Evolutionary conservation across 768 basidiomycete species (phyloP).

Genomic region (Coprinopsis sp.): DNA sequence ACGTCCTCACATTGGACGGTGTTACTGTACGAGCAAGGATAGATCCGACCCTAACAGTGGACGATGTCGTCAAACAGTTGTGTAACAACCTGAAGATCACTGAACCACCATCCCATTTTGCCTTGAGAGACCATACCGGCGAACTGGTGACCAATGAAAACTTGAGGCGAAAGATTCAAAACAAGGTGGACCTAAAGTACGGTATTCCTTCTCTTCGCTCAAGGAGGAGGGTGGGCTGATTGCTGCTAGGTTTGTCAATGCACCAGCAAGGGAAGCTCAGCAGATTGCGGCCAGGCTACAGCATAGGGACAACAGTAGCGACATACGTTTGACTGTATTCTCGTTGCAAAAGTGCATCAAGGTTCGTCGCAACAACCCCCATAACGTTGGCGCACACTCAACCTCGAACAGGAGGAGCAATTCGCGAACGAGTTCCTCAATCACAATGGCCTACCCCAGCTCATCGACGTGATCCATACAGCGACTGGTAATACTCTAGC

Average conservation of each 20-base stretch:
- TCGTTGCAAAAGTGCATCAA: slow-evolving; percentile 76
- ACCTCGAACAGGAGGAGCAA: slow-evolving; percentile 61
- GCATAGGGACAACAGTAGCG: slow-evolving; percentile 53
- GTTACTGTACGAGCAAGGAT: slow-evolving; percentile 76
- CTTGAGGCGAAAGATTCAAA: slow-evolving; percentile 73
- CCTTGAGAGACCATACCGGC: slow-evolving; percentile 76
- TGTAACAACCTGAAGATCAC: slow-evolving; percentile 77
- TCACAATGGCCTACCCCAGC: slow-evolving; percentile 63
- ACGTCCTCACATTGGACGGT: slow-evolving; percentile 73
- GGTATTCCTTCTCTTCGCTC: slow-evolving; percentile 18
- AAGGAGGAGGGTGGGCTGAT: slow-evolving; percentile 5
- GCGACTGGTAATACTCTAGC: slow-evolving; percentile 83
- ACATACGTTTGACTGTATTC: slow-evolving; percentile 65
- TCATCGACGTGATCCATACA: slow-evolving; percentile 63
- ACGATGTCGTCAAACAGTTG: slow-evolving; percentile 80
- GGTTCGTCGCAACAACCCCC: slow-evolving; percentile 33
- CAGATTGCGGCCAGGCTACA: slow-evolving; percentile 70
- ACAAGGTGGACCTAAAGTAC: slow-evolving; percentile 75
- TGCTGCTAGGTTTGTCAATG: slow-evolving; percentile 61
- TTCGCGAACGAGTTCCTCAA: slow-evolving; percentile 77
- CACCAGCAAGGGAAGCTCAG: slow-evolving; percentile 73
- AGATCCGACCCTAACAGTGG: slow-evolving; percentile 77
- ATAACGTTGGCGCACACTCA: not conserved
- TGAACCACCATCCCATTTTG: slow-evolving; percentile 67
- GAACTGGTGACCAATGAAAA: slow-evolving; percentile 88